These are phyloP conservation scores for Rubroboletus satanas DNA, from an alignment of 768 basidiomycete genomes.

Conservation along the genomic window DNA sequence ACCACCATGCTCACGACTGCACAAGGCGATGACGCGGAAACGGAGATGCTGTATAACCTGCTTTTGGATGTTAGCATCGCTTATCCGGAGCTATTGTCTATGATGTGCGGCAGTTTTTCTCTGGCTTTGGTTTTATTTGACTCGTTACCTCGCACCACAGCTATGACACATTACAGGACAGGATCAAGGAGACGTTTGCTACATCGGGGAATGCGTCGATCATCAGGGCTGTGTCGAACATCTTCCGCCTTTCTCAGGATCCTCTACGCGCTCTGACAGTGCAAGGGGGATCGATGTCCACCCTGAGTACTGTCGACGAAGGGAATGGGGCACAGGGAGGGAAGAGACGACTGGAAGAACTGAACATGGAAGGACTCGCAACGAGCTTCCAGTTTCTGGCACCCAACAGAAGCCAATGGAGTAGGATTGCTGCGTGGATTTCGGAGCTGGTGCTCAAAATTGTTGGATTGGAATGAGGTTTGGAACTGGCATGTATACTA, in stretches of 20 bases:
- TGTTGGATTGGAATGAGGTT: constrained; percentile 35
- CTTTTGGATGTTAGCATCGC: constrained; percentile 64
- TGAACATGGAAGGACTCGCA: constrained; percentile 72
- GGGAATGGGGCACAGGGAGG: constrained; percentile 37
- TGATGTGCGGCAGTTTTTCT: constrained; percentile 54
- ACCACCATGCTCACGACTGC: constrained; percentile 71
- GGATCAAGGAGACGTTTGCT: constrained; percentile 67
- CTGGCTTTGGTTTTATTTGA: background rate
- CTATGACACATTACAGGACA: constrained; percentile 73
- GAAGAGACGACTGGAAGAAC: constrained; percentile 58
- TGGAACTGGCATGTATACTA: constrained; percentile 17
- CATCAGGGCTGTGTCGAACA: constrained; percentile 66
- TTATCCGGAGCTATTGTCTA: constrained; percentile 68
- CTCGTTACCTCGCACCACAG: constrained; percentile 35
- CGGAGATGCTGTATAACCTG: constrained; percentile 72
- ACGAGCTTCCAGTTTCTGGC: constrained; percentile 69
- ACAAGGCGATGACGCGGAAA: constrained; percentile 78
- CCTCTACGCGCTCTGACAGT: constrained; percentile 37
- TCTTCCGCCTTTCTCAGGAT: constrained; percentile 70
- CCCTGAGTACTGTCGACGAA: constrained; percentile 63
- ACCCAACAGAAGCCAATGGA: constrained; percentile 48
- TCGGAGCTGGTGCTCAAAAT: constrained; percentile 55
- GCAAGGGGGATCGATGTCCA: constrained; percentile 55
- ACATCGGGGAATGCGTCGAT: constrained; percentile 69
- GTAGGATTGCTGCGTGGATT: constrained; percentile 73